phyloP scores from a whole-genome alignment of 768 basidiomycete genomes.

The Lentinula sp. region DNA sequence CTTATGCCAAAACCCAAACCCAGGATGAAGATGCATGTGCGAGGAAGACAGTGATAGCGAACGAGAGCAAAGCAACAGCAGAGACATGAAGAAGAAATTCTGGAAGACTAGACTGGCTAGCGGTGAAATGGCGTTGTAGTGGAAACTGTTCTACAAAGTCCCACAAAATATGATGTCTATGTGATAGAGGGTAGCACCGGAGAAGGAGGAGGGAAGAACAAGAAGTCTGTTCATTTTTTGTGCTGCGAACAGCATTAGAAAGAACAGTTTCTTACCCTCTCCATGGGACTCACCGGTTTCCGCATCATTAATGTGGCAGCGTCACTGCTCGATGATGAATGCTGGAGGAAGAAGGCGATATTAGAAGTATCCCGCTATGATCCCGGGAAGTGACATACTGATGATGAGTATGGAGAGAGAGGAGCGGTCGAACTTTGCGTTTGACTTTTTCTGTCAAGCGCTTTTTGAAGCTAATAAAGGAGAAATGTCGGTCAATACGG shows the following conservation, averaged over 20 bases:
- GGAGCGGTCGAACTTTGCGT: constrained; percentile 23
- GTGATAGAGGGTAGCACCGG: neutral
- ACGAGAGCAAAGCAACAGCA: neutral
- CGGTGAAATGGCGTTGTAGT: neutral
- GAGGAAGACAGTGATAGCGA: neutral
- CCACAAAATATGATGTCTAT: constrained; percentile 1
- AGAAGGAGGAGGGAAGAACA: neutral
- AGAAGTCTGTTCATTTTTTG: neutral
- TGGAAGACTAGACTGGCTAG: neutral
- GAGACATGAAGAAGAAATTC: neutral
- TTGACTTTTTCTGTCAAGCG: constrained; percentile 39
- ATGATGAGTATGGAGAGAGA: constrained; percentile 5
- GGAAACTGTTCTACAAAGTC: constrained; percentile 1
- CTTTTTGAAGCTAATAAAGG: constrained; percentile 48
- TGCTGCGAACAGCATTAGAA: neutral
- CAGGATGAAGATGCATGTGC: neutral
- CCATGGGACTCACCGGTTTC: constrained; percentile 32
- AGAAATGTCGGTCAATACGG: constrained; percentile 8
- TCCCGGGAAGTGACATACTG: constrained; percentile 6
- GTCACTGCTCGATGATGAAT: constrained; percentile 29
- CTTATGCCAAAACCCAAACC: neutral
- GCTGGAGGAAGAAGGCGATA: constrained; percentile 17
- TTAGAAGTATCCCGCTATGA: neutral
- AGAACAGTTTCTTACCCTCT: neutral
- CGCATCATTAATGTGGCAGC: constrained; percentile 53